Evolutionary conservation across 1,284 basidiomycete species (phyloP), one percentile per base, ranked within the genome.

Genomic region (Sanguinoderma infundibulare): DNA sequence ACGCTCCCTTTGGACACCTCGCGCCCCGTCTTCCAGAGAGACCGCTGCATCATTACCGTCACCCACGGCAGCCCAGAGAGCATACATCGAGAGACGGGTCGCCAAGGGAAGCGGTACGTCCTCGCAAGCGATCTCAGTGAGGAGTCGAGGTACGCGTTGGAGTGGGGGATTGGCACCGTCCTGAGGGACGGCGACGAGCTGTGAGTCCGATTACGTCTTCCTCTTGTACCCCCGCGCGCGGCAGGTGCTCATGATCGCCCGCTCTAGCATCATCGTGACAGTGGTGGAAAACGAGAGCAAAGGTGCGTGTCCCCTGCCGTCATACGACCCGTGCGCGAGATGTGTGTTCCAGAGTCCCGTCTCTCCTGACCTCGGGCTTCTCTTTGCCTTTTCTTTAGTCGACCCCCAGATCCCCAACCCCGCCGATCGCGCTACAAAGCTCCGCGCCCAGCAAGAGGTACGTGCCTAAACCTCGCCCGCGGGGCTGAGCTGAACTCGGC

Each of bases 121-220:
- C 91, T 98, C 20, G 92, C 95, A 2, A 97, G 94, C 71, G 97
- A 99, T 82, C 75, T 98, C 69, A 95, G 92, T 66, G 93, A 98
- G 68, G 96, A 98, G 79, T 90, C 87, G 75, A 82, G 91, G 38
- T 98, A 95, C 75, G 95, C 96, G 0, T 86, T 97, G 7, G 95
- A 97, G 74, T 97, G 95, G 95, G 95, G 93, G 0, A 96, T 98
- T 63, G 97, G 97, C 5, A 98, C 97, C 0, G 97, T 98, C 0
- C 78, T 98, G 62, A 81, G 96, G 64, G 96, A 98, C 75, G 97
- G 97, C 0, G 97, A 99, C 73, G 92, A 96, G 76, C 79, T 96
- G 87, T 84, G 61, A 61, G 81, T 73, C 3, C 9, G 20, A 12
- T 36, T 42, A 32, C 34, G 32, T 52, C 40, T 44, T 17, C 39